Evolutionary conservation across 148 eudicot species (phyloP).

Genomic region (Rhododendron williamsianum): DNA sequence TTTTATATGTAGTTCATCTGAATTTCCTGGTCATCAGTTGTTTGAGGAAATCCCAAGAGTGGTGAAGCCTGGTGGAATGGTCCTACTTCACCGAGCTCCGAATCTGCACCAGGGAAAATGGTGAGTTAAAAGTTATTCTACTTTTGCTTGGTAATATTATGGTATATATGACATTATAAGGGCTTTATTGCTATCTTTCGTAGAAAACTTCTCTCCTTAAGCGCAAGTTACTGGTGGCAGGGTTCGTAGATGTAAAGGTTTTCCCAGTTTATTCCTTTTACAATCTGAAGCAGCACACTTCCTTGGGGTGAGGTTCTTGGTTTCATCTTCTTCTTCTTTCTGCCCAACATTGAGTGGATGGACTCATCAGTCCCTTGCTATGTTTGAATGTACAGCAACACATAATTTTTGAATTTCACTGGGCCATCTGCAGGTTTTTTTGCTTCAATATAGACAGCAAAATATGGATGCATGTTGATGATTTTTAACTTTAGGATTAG

Average conservation of each 20-base stretch:
- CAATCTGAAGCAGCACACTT: conserved; percentile 34
- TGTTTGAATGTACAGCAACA: not conserved
- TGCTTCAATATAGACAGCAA: not conserved
- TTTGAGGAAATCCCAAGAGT: conserved; percentile 58
- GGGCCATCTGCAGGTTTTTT: not conserved
- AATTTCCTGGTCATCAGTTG: conserved; percentile 51
- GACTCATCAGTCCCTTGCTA: not conserved
- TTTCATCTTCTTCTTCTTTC: not conserved
- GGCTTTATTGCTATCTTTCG: conserved; percentile 5
- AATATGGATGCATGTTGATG: not conserved
- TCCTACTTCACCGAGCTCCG: conserved; percentile 40
- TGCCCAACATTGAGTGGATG: not conserved
- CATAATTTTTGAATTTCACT: not conserved
- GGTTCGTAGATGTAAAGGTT: conserved; percentile 57
- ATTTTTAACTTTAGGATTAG: not conserved
- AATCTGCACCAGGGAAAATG: conserved; percentile 30
- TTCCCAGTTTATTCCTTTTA: conserved; percentile 19
- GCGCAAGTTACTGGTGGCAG: conserved; percentile 67
- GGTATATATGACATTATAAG: not conserved
- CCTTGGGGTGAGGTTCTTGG: conserved; percentile 37
- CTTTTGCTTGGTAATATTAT: not conserved
- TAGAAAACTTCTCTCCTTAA: conserved; percentile 53
- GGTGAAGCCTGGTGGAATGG: conserved; percentile 69
- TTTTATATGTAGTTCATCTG: conserved; percentile 39
- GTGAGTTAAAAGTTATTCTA: conserved; percentile 3